These are phyloP conservation scores for Leccinellum luteum DNA, from an alignment of 768 basidiomycete species.

Conservation along the genomic window DNA sequence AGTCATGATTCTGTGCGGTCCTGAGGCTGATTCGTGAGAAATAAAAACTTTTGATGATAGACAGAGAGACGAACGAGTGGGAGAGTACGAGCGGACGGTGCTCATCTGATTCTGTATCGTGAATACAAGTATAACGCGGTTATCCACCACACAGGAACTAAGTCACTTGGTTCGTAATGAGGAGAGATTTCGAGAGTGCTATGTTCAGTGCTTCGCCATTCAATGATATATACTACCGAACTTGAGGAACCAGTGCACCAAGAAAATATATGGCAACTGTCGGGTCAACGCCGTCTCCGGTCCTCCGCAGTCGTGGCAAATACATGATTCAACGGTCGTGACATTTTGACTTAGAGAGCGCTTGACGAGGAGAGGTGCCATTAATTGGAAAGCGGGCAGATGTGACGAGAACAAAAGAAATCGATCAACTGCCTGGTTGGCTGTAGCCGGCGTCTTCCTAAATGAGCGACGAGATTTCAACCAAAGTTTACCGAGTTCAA, in stretches of 20 bases:
- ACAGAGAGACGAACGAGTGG: conserved; percentile 3
- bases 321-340: not conserved
- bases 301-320: not conserved
- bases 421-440: not conserved
- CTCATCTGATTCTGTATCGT: conserved; percentile 6
- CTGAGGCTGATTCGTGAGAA: conserved; percentile 5
- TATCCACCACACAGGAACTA: conserved; percentile 2
- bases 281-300: not conserved
- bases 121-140: not conserved
- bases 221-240: not conserved
- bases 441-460: not conserved
- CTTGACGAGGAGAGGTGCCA: not conserved
- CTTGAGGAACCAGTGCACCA: conserved; percentile 10
- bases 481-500: not conserved
- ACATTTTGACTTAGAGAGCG: too few relatives aligned
- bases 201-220: not conserved
- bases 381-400: not conserved
- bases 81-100: conserved; percentile 4
- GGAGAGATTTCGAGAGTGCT: not conserved
- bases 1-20: conserved; percentile 13
- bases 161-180: conserved; percentile 4
- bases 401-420: not conserved
- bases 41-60: not conserved
- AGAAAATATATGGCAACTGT: conserved; percentile 1
- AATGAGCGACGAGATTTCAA: not conserved